Base-by-base conservation (phyloP, 352 stramenopile species). In the Phytopythium sindhum region DNA sequence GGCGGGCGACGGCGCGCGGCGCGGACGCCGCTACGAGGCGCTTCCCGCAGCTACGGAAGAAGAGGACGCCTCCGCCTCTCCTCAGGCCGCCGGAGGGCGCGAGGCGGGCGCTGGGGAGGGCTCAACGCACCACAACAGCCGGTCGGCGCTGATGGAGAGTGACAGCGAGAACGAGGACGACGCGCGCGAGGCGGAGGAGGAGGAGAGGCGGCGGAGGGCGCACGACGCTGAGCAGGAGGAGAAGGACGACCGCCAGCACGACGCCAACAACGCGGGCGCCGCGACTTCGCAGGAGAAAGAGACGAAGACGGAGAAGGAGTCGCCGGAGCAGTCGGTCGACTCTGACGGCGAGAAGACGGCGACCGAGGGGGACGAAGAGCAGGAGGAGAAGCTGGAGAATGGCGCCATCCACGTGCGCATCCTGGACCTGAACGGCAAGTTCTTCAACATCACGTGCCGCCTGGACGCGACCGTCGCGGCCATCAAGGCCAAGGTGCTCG, bases 341-440 rank as follows among this genome's bases (percentile, higher is more conserved):
- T 44, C 56, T 29, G 60, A 67, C 55, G 35, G 41, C 33, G 53
- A 57, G 29, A n/a, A 61, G 28, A 24, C 45, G 26, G 50, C 48
- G 48, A 31, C 51, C 29, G 48, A 39, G 28, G 33, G 26, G n/a
- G 55, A 23, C 7, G 65, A 67, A 28, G 60, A 69, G 42, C 17
- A 33, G 23, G 52, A 26, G 7, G 65, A 67, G 28, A 57, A 68
- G 17, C 66, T 79, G 5, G 63, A 68, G 41, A 65, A 69, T 0
- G 83, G 79, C 23, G 72, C 67, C 23, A 76, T 95, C 52, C 69
- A 80, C 47, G 74, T 95, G 37, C 81, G 85, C 35, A 93, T 95
- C 45, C 63, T 95, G 50, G 85, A 95, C 67, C 64, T 95, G 14
- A 93, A 94, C 58, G 87, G 87, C 58, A 95, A 93, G 61, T 91